Percentiles rank a stretch among this genome's conserved stretches.
Evolutionary conservation across 1,139 yeast species (phyloP).

Genomic region (Lodderomyces margitis): DNA sequence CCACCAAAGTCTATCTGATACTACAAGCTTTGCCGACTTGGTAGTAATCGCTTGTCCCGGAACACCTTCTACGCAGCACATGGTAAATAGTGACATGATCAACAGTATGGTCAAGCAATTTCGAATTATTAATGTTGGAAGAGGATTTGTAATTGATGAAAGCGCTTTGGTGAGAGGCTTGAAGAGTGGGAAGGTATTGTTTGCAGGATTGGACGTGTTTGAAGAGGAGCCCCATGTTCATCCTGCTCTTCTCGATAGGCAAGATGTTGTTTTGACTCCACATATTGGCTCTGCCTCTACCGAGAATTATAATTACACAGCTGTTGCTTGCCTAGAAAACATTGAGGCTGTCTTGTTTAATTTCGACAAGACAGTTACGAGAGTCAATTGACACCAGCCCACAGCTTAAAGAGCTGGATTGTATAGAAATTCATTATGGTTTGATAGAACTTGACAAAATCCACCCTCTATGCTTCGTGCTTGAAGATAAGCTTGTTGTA

Average conservation of each 20-base stretch:
- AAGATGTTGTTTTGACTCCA: constrained; percentile 74
- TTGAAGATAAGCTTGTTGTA: no score
- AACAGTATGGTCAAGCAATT: constrained; percentile 49
- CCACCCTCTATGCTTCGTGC: no score
- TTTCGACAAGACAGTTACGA: constrained; percentile 31
- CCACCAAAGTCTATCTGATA: constrained; percentile 36
- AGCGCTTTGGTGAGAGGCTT: constrained; percentile 67
- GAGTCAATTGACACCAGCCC: constrained; percentile 28
- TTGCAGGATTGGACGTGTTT: constrained; percentile 82
- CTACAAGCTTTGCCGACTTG: constrained; percentile 48
- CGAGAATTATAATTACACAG: constrained; percentile 47
- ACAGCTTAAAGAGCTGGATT: not conserved
- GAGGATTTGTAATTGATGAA: constrained; percentile 74
- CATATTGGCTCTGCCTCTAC: constrained; percentile 74
- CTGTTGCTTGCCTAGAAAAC: constrained; percentile 45
- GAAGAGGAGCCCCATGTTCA: constrained; percentile 65
- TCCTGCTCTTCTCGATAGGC: constrained; percentile 51
- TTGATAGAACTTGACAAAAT: not conserved
- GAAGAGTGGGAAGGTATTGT: constrained; percentile 60
- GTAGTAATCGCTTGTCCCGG: constrained; percentile 71
- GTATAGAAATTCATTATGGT: not conserved
- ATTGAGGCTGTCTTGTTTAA: constrained; percentile 38
- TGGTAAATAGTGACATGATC: constrained; percentile 52
- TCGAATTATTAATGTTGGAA: constrained; percentile 73
- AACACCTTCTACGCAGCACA: constrained; percentile 53